A percentile compares a stretch with the other conserved stretches of the same genome.
Conservation (phyloP, 495 filamentous ascomycete species). For the Talaromyces adpressus region DNA sequence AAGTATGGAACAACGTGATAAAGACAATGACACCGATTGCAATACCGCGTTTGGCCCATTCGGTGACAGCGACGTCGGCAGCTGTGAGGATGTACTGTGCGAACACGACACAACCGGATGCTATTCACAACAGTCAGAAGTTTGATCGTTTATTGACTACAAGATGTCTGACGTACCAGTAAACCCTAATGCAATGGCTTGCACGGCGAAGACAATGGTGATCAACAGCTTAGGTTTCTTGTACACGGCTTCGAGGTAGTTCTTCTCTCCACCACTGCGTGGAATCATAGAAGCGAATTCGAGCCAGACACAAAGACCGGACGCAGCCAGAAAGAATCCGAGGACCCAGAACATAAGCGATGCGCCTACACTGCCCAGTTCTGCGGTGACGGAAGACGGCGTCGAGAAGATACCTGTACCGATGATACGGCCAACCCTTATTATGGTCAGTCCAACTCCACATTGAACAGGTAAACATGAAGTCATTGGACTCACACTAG, state of each 20-base stretch:
- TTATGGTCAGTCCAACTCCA: slow-evolving; percentile 6
- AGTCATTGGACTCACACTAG: slow-evolving; percentile 24
- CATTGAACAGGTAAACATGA: neutral
- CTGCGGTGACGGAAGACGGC: slow-evolving; percentile 52
- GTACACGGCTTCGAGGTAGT: slow-evolving; percentile 69
- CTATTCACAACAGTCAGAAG: slow-evolving; percentile 7
- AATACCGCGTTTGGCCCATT: slow-evolving; percentile 25
- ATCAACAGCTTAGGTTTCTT: slow-evolving; percentile 56
- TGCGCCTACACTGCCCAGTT: slow-evolving; percentile 59
- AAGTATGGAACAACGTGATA: slow-evolving; percentile 24
- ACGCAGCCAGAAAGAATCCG: slow-evolving; percentile 50
- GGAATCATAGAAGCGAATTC: slow-evolving; percentile 66
- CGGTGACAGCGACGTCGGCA: slow-evolving; percentile 15
- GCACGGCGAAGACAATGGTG: slow-evolving; percentile 54
- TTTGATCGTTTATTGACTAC: neutral
- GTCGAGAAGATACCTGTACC: slow-evolving; percentile 68
- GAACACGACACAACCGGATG: slow-evolving; percentile 25
- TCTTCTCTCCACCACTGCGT: slow-evolving; percentile 58
- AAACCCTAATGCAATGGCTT: slow-evolving; percentile 59
- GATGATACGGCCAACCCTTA: slow-evolving; percentile 55
- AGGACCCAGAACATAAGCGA: slow-evolving; percentile 55
- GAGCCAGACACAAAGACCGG: slow-evolving; percentile 51
- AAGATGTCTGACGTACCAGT: slow-evolving; percentile 27
- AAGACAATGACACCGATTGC: slow-evolving; percentile 23
- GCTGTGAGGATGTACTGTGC: slow-evolving; percentile 35